A percentile compares a stretch with the other conserved stretches of the same genome.
Conservation (phyloP, 805 yeast genomes). For the Metschnikowia vanudenii region DNA sequence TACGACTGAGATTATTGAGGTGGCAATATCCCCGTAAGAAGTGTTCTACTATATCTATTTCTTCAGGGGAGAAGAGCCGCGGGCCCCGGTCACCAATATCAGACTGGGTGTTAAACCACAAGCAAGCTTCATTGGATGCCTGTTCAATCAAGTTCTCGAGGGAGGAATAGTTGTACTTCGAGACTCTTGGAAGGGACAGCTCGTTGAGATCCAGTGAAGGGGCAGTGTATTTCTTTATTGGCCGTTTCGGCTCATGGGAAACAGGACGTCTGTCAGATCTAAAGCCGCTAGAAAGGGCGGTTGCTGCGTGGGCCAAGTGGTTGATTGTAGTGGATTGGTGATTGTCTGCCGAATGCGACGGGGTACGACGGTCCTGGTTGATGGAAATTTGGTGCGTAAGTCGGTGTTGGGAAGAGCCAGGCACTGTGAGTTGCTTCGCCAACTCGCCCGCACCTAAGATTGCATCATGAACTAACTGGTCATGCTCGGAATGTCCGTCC, state of each 20-base stretch:
- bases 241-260: constrained; percentile 6
- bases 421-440: constrained; percentile 42
- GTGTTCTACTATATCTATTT: constrained; percentile 65
- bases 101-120: constrained; percentile 33
- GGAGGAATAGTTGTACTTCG: constrained; percentile 27
- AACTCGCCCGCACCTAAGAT: constrained; percentile 66
- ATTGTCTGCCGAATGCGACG: background rate
- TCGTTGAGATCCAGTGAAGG: background rate
- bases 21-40: constrained; percentile 69
- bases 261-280: constrained; percentile 2
- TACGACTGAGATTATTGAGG: constrained; percentile 59
- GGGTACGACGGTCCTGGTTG: constrained; percentile 6
- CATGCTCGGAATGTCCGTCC: constrained; percentile 48
- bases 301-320: constrained; percentile 31
- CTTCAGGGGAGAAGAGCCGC: constrained; percentile 57
- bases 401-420: constrained; percentile 5
- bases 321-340: constrained; percentile 26
- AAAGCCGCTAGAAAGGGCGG: constrained; percentile 19
- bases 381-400: background rate
- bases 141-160: constrained; percentile 37
- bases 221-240: constrained; percentile 9
- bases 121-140: constrained; percentile 33
- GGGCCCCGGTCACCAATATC: constrained; percentile 30
- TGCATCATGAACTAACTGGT: constrained; percentile 67
- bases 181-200: constrained; percentile 7